phyloP scores from a whole-genome alignment of 2,329 filamentous ascomycete genomes.

The Fusarium globosum region DNA sequence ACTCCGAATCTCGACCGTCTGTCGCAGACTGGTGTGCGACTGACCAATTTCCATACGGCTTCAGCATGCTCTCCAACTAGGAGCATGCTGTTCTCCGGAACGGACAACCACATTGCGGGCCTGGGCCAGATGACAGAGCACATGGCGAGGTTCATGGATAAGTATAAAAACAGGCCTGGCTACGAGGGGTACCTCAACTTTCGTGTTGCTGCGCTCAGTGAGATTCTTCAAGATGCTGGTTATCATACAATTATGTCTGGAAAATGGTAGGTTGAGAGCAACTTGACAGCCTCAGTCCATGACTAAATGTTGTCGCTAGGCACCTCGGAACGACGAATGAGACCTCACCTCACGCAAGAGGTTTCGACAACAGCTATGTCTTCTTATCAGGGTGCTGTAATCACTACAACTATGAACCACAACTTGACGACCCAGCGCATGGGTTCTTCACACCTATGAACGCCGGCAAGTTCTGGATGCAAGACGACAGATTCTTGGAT shows the following conservation, averaged over 20 bases:
- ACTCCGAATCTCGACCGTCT: conserved; percentile 67
- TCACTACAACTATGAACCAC: conserved; percentile 52
- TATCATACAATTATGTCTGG: conserved; percentile 11
- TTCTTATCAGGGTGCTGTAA: conserved; percentile 63
- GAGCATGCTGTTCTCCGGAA: conserved; percentile 70
- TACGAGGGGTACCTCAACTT: conserved; percentile 11
- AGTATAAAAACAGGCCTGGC: neutral
- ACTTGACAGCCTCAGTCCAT: neutral
- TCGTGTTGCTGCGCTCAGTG: conserved; percentile 3
- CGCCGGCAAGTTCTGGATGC: conserved; percentile 52
- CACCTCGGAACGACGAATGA: conserved; percentile 30
- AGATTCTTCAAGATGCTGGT: conserved; percentile 6
- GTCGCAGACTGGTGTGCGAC: conserved; percentile 59
- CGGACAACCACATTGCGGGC: conserved; percentile 65
- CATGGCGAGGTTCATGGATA: neutral
- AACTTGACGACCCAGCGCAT: conserved; percentile 27
- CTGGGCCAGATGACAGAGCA: conserved; percentile 65
- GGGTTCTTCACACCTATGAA: conserved; percentile 37
- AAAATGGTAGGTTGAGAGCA: conserved; percentile 7
- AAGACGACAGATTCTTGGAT: conserved; percentile 53
- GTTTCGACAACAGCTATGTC: conserved; percentile 56
- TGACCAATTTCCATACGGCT: conserved; percentile 69
- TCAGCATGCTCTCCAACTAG: conserved; percentile 68
- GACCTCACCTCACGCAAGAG: conserved; percentile 34
- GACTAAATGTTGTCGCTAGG: neutral